Conservation (phyloP, 495 filamentous ascomycete genomes). For the Bombardia bombarda region DNA sequence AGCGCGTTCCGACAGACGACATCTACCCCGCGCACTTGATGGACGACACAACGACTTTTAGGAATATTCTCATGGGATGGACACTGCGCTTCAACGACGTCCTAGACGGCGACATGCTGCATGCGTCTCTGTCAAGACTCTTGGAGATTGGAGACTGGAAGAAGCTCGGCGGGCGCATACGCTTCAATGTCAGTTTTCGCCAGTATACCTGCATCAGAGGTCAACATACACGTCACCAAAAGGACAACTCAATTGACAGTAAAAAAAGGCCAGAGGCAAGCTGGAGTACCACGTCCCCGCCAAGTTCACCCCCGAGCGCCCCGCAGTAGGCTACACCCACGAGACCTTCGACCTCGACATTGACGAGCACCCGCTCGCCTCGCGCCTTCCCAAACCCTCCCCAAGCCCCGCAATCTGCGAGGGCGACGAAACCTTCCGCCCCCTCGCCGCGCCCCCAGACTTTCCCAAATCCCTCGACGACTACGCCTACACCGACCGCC, state of each 20-base stretch:
- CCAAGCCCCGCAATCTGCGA: slow-evolving; percentile 22
- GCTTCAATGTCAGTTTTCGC: slow-evolving; percentile 16
- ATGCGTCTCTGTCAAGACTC: slow-evolving; percentile 25
- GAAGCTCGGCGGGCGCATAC: slow-evolving; percentile 37
- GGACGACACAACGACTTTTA: slow-evolving; percentile 22
- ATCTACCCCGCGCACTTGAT: slow-evolving; percentile 23
- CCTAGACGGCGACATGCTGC: slow-evolving; percentile 35
- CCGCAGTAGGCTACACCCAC: slow-evolving; percentile 31
- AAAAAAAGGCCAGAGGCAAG: slow-evolving; percentile 10
- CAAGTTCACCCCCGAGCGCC: slow-evolving; percentile 28
- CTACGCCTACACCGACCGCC: slow-evolving; percentile 31
- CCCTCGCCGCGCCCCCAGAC: slow-evolving; percentile 10
- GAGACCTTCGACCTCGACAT: slow-evolving; percentile 19
- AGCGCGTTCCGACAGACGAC: slow-evolving; percentile 16
- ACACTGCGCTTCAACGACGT: slow-evolving; percentile 39
- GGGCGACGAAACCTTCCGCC: slow-evolving; percentile 21
- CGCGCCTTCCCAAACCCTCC: slow-evolving; percentile 19
- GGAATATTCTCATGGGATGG: slow-evolving; percentile 21
- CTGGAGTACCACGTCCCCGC: slow-evolving; percentile 40
- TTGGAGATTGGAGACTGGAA: slow-evolving; percentile 32
- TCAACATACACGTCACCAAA: slow-evolving; percentile 6
- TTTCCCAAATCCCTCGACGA: slow-evolving; percentile 28
- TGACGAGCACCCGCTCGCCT: slow-evolving; percentile 25
- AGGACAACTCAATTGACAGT: no score
- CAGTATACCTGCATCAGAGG: background rate